phyloP scores from a whole-genome alignment of 176 grass and related monocot genomes.

The Ensete glaucum region DNA sequence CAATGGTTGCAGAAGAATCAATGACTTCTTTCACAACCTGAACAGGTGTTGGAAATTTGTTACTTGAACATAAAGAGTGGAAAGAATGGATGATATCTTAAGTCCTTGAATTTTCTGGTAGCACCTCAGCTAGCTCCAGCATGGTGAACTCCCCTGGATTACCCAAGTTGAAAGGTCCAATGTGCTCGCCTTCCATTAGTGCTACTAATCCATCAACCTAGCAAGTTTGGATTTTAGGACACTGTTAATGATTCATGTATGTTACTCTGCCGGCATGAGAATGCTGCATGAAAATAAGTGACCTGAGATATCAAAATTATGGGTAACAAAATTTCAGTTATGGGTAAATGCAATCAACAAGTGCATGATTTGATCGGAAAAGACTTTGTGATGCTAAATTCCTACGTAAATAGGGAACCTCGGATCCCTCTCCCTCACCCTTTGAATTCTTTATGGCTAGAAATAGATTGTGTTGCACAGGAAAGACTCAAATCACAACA shows the following conservation, averaged over 20 bases:
- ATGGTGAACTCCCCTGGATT: slow-evolving; percentile 97
- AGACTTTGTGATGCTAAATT: no score
- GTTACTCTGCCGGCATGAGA: slow-evolving; percentile 2
- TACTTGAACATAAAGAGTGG: not conserved
- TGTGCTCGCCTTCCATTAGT: slow-evolving; percentile 76
- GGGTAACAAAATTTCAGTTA: no score
- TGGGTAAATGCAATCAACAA: no score
- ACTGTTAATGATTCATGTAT: slow-evolving; percentile 4
- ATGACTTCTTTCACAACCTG: slow-evolving; percentile 89
- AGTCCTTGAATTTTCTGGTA: not conserved
- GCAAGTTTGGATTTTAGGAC: not conserved
- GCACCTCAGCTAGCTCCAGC: slow-evolving; percentile 87
- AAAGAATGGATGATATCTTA: not conserved
- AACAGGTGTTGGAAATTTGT: not conserved
- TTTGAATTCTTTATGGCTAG: no score
- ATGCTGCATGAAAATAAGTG: not conserved
- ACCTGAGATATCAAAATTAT: no score
- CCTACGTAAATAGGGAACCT: no score
- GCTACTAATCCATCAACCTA: slow-evolving; percentile 83
- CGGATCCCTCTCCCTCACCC: no score
- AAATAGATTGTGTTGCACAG: no score
- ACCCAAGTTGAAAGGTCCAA: slow-evolving; percentile 94
- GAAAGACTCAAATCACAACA: no score
- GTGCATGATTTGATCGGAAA: no score
- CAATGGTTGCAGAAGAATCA: slow-evolving; percentile 59